phyloP scores from a whole-genome alignment of 2,329 filamentous ascomycete genomes.

The Claviceps sp. region DNA sequence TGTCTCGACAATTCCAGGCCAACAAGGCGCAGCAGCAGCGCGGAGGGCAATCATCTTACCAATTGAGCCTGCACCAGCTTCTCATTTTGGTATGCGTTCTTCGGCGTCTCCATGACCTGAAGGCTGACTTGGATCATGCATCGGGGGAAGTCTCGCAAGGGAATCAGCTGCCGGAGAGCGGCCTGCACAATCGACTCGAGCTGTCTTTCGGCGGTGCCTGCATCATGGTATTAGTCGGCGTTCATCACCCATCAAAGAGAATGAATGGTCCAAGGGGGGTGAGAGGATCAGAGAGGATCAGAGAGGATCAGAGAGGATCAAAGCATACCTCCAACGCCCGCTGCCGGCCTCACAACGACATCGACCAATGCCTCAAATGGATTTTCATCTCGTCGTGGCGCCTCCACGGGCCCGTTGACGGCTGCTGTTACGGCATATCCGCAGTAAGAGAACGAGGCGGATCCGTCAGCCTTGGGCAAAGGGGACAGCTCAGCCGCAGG shows the following conservation, averaged over 20 bases:
- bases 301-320: not conserved
- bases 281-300: too few species aligned
- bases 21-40: not conserved
- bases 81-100: conserved; percentile 49
- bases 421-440: conserved; percentile 74
- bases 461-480: conserved; percentile 64
- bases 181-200: conserved; percentile 64
- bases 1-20: not conserved
- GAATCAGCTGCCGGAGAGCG: conserved; percentile 59
- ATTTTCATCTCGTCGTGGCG: conserved; percentile 74
- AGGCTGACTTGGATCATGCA: conserved; percentile 69
- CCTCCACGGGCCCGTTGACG: conserved; percentile 88
- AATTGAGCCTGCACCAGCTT: conserved; percentile 46
- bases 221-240: not conserved
- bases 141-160: conserved; percentile 62
- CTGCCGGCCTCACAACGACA: conserved; percentile 75
- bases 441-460: conserved; percentile 59
- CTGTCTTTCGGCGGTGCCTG: conserved; percentile 64
- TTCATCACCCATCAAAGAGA: too few species aligned
- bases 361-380: conserved; percentile 85
- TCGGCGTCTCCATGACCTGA: conserved; percentile 58
- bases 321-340: conserved; percentile 61
- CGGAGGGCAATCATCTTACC: conserved; percentile 28
- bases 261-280: not conserved
- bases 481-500: conserved; percentile 41